phyloP scores from a whole-genome alignment of 2,329 filamentous ascomycete species.

The Botrytis hyacinthi region DNA sequence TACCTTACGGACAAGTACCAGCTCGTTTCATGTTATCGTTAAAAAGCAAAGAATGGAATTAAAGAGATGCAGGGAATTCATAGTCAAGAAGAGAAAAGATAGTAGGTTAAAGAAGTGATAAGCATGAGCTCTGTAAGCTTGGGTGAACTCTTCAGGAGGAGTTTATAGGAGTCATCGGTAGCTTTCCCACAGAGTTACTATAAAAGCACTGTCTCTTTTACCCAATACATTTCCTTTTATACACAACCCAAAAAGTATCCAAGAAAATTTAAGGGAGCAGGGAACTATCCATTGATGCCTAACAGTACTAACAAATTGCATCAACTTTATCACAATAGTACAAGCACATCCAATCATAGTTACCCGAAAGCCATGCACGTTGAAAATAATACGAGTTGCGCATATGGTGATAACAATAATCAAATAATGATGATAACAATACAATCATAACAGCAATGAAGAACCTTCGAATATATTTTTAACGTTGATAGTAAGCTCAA shows the following conservation, averaged over 20 bases:
- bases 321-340: neutral
- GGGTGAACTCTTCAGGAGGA: neutral
- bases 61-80: neutral
- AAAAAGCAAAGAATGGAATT: too few species aligned
- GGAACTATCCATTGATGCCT: neutral
- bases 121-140: neutral
- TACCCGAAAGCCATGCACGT: too few species aligned
- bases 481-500: too few species aligned
- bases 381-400: neutral
- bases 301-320: neutral
- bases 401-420: neutral
- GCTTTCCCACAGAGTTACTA: neutral
- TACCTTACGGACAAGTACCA: too few species aligned
- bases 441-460: neutral
- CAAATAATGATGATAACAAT: neutral
- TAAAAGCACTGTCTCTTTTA: neutral
- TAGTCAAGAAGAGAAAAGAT: neutral
- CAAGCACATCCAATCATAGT: neutral
- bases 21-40: too few species aligned
- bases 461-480: neutral
- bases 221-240: neutral
- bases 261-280: neutral
- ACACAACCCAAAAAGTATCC: neutral
- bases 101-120: neutral
- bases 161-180: neutral